phyloP scores from a whole-genome alignment of 345 rosid species.

The Populus deltoides region DNA sequence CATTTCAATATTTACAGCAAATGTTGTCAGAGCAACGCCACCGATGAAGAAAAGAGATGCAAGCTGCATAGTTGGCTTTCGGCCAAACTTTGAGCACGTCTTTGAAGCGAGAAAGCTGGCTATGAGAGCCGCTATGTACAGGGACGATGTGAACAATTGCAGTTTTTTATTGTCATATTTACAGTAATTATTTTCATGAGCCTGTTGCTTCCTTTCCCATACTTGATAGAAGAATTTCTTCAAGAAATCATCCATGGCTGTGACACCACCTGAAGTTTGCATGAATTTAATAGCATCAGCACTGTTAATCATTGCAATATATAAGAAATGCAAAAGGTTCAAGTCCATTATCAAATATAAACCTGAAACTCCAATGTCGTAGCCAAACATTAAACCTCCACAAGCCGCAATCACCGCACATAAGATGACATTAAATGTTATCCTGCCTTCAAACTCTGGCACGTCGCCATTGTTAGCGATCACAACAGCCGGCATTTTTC shows the following conservation, averaged over 20 bases:
- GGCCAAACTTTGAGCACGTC: slow-evolving; percentile 39
- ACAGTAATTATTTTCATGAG: slow-evolving; percentile 67
- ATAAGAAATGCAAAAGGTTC: too few species aligned
- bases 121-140: slow-evolving; percentile 64
- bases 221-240: slow-evolving; percentile 56
- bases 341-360: too few species aligned
- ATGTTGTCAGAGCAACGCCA: slow-evolving; percentile 51
- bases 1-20: slow-evolving; percentile 47
- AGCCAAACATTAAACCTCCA: slow-evolving; percentile 27
- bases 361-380: slow-evolving; percentile 29
- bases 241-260: slow-evolving; percentile 73
- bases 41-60: slow-evolving; percentile 62
- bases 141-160: slow-evolving; percentile 78
- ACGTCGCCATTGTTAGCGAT: too few species aligned
- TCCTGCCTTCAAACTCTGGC: neutral
- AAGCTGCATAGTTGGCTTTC: slow-evolving; percentile 45
- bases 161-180: slow-evolving; percentile 54
- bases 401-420: slow-evolving; percentile 24
- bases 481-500: neutral
- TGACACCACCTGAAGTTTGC: slow-evolving; percentile 58
- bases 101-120: slow-evolving; percentile 49
- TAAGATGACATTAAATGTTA: neutral
- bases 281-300: neutral
- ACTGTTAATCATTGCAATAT: neutral
- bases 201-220: slow-evolving; percentile 56